Evolutionary conservation across 140 eudicot genomes (phyloP), one percentile per base, ranked within the genome.

Genomic region (Flaveria floridana): DNA sequence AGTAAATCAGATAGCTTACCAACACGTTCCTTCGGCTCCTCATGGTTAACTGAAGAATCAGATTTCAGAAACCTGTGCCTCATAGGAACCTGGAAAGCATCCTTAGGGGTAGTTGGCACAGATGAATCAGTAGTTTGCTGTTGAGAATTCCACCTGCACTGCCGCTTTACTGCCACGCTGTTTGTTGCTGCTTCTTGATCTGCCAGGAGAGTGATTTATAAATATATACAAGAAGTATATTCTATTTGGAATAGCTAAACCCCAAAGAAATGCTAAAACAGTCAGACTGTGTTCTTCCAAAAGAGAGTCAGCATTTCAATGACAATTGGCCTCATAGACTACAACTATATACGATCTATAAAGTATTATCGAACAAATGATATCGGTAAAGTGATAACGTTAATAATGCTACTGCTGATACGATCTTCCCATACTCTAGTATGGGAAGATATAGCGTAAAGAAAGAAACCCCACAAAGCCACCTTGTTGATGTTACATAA

Each of bases 11-110:
- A 28, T 14, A 26, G 57, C 90, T 72, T 76, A 93, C 98, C 96
- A 65, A 88, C 79, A 76, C 94, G 97, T 71, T 93, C 97, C 75
- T 90, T 88, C 0, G 94, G 94, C n/a, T 63, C 46, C 30, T 90
- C 94, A 23, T 80, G 88, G 72, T 76, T 67, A 66, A 70, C 81
- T 63, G 82, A 58, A 26, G 90, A 80, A 48, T 90, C 85, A 0
- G 89, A 68, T 69, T 85, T 80, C 26, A 86, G 73, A 73, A 87
- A 76, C 68, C 51, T 64, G 18, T 62, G 95, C 65, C 76, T 90
- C 26, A 21, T 59, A 55, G 80, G 21, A 68, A 85, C 74, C 75
- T 76, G 85, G 15, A 76, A 56, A 74, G 80, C 73, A 72, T 81
- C 87, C 68, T 79, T 82, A 26, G 88, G 86, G 3, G 89, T 83